Evolutionary conservation across 108 stramenopile species (phyloP).

Genomic region (Nitzschia sp.): DNA sequence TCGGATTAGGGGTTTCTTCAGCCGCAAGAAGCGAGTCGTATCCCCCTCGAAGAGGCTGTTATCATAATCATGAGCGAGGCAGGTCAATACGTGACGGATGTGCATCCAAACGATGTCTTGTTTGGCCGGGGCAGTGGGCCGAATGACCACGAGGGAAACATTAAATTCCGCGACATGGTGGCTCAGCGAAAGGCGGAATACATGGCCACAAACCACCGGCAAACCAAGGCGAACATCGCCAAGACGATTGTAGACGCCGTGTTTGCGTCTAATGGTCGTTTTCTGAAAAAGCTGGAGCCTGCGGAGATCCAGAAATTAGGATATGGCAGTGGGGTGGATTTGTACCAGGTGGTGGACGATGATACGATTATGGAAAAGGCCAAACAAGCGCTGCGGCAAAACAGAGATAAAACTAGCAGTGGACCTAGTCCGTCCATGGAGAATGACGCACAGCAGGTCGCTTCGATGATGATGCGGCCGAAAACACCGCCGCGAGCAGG

Average conservation of each 20-base stretch:
- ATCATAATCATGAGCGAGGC: constrained; percentile 6
- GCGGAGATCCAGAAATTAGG: constrained; percentile 41
- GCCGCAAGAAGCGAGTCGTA: no score
- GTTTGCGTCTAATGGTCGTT: constrained; percentile 62
- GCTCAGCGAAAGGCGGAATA: constrained; percentile 50
- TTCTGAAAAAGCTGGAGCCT: constrained; percentile 65
- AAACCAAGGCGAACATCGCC: constrained; percentile 74
- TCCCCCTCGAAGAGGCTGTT: no score
- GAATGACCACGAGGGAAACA: constrained; percentile 79
- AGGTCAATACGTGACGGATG: constrained; percentile 31
- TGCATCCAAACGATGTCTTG: constrained; percentile 58
- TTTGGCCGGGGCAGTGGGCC: constrained; percentile 78
- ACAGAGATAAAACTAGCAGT: constrained; percentile 34
- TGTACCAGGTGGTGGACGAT: constrained; percentile 47
- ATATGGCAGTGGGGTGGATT: constrained; percentile 46
- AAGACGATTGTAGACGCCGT: constrained; percentile 74
- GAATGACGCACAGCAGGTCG: background rate
- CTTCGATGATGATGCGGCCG: background rate
- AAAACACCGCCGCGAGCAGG: background rate
- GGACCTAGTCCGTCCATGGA: background rate
- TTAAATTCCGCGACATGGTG: constrained; percentile 62
- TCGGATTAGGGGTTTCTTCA: no score
- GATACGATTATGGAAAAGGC: constrained; percentile 70
- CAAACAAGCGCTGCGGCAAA: constrained; percentile 66
- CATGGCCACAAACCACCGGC: constrained; percentile 53